Evolutionary conservation across 768 basidiomycete species (phyloP).

Genomic region (Lactarius vividus): DNA sequence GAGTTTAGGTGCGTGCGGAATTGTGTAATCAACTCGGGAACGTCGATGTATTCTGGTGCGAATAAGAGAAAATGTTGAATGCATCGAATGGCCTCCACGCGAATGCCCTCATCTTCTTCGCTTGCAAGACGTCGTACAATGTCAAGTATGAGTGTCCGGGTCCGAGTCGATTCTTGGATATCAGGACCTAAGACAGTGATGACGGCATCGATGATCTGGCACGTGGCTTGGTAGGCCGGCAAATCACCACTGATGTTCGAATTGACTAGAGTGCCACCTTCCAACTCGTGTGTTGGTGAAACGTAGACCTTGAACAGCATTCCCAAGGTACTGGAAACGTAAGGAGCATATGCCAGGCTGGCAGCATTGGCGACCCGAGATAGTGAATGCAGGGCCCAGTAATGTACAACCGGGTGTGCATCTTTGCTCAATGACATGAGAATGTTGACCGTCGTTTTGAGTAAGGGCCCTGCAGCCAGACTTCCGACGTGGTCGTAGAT

Average conservation of each 20-base stretch:
- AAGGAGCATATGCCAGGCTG: slow-evolving; percentile 87
- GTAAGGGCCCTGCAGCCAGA: slow-evolving; percentile 87
- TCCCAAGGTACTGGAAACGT: slow-evolving; percentile 82
- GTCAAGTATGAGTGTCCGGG: slow-evolving; percentile 77
- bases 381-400: slow-evolving; percentile 85
- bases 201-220: slow-evolving; percentile 88
- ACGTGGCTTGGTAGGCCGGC: slow-evolving; percentile 88
- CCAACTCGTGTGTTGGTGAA: slow-evolving; percentile 87
- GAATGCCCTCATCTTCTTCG: slow-evolving; percentile 84
- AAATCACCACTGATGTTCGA: slow-evolving; percentile 88
- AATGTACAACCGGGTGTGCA: slow-evolving; percentile 95
- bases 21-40: slow-evolving; percentile 72
- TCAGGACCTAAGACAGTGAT: slow-evolving; percentile 95
- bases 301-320: slow-evolving; percentile 89
- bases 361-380: slow-evolving; percentile 88
- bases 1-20: slow-evolving; percentile 82
- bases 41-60: slow-evolving; percentile 77
- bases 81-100: slow-evolving; percentile 93
- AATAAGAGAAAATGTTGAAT: slow-evolving; percentile 98
- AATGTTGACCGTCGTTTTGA: slow-evolving; percentile 95
- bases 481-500: slow-evolving; percentile 92
- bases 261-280: slow-evolving; percentile 80
- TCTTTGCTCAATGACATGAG: slow-evolving; percentile 94
- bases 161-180: slow-evolving; percentile 80
- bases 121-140: slow-evolving; percentile 81